Conservation (phyloP, 129 eudicot genomes). For the Flaveria trinervia region DNA sequence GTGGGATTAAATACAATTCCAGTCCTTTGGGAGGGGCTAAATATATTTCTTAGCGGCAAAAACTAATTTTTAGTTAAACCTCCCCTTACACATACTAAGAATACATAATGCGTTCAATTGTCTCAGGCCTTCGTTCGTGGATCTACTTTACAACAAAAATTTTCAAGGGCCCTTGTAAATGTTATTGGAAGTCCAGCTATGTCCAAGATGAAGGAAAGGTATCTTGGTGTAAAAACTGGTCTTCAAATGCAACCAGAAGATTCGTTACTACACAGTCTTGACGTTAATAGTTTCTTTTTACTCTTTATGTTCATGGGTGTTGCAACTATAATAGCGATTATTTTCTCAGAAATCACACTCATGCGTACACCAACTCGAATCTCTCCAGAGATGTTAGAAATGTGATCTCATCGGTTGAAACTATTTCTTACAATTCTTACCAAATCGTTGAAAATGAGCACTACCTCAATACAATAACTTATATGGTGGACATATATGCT, state of each 20-base stretch:
- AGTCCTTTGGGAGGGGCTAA: no score
- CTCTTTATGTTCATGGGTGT: constrained; percentile 9
- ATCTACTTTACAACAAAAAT: constrained; percentile 1
- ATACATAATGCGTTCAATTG: background rate
- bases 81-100: no score
- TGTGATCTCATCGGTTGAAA: background rate
- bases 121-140: constrained; percentile 23
- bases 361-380: background rate
- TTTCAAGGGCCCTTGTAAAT: constrained; percentile 23
- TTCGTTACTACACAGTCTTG: background rate
- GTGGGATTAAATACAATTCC: no score
- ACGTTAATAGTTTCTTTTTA: constrained; percentile 5
- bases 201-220: no score
- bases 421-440: background rate
- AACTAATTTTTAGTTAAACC: no score
- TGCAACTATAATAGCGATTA: constrained; percentile 12
- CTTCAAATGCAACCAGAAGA: no score
- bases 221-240: no score
- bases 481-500: no score
- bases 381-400: background rate
- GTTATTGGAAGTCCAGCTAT: background rate
- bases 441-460: background rate
- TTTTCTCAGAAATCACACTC: constrained; percentile 25
- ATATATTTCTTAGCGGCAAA: no score
- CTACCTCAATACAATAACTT: background rate